Percentiles rank a stretch among this genome's conserved stretches.
These are phyloP conservation scores for Epichloe scottii DNA, from an alignment of 2,329 filamentous ascomycete species.

Conservation along the genomic window DNA sequence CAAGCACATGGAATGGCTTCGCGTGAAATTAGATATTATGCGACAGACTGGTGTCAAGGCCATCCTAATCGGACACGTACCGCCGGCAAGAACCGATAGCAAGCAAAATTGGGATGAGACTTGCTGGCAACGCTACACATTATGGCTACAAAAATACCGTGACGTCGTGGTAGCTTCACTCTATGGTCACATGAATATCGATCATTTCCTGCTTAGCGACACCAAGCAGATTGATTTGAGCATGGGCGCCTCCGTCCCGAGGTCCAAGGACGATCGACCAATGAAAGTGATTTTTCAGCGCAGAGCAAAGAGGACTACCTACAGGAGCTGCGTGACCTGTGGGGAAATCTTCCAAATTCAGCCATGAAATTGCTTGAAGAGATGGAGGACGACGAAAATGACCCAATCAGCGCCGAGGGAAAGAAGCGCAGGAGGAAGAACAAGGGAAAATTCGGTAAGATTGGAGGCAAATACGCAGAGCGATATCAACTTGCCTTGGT, in stretches of 20 bases:
- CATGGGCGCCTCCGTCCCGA: constrained; percentile 19
- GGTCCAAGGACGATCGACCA: constrained; percentile 16
- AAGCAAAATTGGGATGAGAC: constrained; percentile 92
- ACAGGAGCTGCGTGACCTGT: constrained; percentile 61
- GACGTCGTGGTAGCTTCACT: constrained; percentile 71
- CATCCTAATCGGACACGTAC: constrained; percentile 88
- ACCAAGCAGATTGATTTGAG: constrained; percentile 59
- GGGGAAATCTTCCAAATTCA: constrained; percentile 60
- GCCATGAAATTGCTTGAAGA: constrained; percentile 12
- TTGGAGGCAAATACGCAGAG: constrained; percentile 74
- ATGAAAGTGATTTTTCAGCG: constrained; percentile 41
- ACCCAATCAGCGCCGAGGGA: constrained; percentile 8
- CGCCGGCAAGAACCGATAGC: constrained; percentile 71
- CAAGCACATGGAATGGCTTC: constrained; percentile 92
- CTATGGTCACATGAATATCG: constrained; percentile 97
- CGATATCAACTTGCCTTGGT: constrained; percentile 73
- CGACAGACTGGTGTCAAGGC: constrained; percentile 82
- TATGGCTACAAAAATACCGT: constrained; percentile 83
- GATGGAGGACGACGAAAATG: constrained; percentile 6
- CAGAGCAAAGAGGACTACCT: constrained; percentile 60
- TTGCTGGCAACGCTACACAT: constrained; percentile 94
- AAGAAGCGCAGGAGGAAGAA: constrained; percentile 27
- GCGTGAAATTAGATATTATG: constrained; percentile 74
- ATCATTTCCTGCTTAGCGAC: constrained; percentile 91
- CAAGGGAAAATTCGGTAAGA: constrained; percentile 43